Evolutionary conservation across 2,329 filamentous ascomycete genomes (phyloP).

Genomic region (Fusarium sp.): DNA sequence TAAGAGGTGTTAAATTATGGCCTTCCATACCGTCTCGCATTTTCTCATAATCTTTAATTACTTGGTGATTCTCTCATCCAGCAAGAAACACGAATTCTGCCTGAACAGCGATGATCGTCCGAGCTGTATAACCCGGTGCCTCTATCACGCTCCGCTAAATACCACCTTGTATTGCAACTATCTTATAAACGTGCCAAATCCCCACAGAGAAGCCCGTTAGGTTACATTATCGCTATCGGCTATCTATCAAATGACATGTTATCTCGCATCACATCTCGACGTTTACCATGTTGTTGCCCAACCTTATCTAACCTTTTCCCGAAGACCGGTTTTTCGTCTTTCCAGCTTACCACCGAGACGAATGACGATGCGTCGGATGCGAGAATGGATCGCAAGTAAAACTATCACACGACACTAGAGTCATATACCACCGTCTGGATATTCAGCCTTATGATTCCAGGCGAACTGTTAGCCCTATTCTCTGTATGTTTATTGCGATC

Average conservation of each 20-base stretch:
- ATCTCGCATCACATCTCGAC: neutral
- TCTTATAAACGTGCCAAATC: neutral
- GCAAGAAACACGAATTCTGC: neutral
- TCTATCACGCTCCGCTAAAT: constrained; percentile 18
- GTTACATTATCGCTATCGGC: neutral
- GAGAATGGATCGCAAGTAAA: neutral
- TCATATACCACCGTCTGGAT: neutral
- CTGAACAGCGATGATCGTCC: neutral
- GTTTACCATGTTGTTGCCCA: too few species aligned
- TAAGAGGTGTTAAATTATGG: too few species aligned
- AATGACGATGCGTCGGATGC: neutral
- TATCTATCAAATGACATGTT: constrained; percentile 13
- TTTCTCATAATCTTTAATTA: too few species aligned
- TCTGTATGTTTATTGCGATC: neutral
- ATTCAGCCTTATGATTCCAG: neutral
- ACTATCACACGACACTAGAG: constrained; percentile 4
- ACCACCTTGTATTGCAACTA: constrained; percentile 13
- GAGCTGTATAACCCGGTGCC: constrained; percentile 2
- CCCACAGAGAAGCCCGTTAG: neutral
- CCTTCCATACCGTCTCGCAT: too few species aligned
- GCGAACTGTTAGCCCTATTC: neutral
- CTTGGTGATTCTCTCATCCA: too few species aligned
- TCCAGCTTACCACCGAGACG: neutral
- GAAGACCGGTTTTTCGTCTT: neutral
- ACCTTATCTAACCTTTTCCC: neutral